These are phyloP conservation scores for Epichloe typhina DNA, from an alignment of 2,329 filamentous ascomycete species.

Conservation along the genomic window DNA sequence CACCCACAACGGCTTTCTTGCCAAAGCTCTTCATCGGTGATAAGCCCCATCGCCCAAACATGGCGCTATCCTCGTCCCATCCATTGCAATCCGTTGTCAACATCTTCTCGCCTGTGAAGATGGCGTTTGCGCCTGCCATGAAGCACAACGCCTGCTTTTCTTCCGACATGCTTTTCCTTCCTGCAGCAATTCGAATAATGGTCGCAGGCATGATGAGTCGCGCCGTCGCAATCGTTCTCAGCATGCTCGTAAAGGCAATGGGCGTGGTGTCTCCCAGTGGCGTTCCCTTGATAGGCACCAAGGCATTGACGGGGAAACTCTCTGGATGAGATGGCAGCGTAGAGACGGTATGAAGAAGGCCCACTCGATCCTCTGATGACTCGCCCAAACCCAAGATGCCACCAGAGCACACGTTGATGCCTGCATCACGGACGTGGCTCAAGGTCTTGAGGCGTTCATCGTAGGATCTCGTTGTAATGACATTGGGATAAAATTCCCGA, in stretches of 20 bases:
- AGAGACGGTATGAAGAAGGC: constrained; percentile 69
- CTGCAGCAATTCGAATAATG: constrained; percentile 77
- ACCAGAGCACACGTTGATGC: constrained; percentile 81
- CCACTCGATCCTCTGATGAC: constrained; percentile 63
- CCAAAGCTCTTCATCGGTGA: constrained; percentile 55
- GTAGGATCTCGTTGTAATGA: constrained; percentile 78
- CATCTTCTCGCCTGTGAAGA: constrained; percentile 95
- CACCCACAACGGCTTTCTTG: constrained; percentile 18
- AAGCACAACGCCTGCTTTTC: constrained; percentile 85
- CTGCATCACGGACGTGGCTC: constrained; percentile 67
- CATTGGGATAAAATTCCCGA: constrained; percentile 72
- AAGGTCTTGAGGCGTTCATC: constrained; percentile 77
- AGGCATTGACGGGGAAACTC: constrained; percentile 81
- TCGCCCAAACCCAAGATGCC: constrained; percentile 82
- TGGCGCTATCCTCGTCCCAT: constrained; percentile 75
- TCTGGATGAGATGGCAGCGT: constrained; percentile 74
- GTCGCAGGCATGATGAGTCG: constrained; percentile 72
- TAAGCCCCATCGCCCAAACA: constrained; percentile 76
- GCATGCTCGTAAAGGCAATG: constrained; percentile 62
- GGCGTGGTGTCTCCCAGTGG: constrained; percentile 64
- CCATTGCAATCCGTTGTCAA: constrained; percentile 82
- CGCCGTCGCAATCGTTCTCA: constrained; percentile 75
- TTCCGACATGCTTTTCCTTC: constrained; percentile 71
- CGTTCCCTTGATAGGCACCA: constrained; percentile 84
- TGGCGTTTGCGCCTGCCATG: constrained; percentile 83